Evolutionary conservation across 2,329 filamentous ascomycete genomes (phyloP), one percentile per base, ranked within the genome.

Genomic region (Penicillium frequentans): DNA sequence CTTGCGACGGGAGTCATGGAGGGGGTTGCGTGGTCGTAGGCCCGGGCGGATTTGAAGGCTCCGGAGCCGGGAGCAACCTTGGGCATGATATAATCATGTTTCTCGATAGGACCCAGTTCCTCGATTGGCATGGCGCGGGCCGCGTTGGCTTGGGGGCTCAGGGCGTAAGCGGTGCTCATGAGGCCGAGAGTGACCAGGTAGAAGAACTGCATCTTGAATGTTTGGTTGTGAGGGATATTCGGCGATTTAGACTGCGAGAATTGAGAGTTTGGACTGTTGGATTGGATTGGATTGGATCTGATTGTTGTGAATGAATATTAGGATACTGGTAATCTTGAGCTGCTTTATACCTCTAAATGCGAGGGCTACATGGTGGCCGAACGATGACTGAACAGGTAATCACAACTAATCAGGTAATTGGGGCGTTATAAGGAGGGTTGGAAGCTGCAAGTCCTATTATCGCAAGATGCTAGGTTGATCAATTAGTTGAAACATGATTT

Each of bases 151-250:
- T 19, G 54, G 43, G 19, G 9, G 19, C 3, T 42, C 11, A 56
- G 31, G 24, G 54, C 49, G 13, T 31, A 19, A 49, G 54, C 49
- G n/a, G 44, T 31, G 39, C 48, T 49, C 39, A 37, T 35, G 37
- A 56, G 16, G 31, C 49, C 42, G 24, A 56, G 33, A 24, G 49
- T 27, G 26, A 45, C 24, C 26, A 56, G 13, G 13, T 43, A 26
- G 16, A 21, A 26, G 44, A 56, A 56, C 5, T 44, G 55, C 55
- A 56, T 56, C 9, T 33, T 54, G 24, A 5, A 29, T 44, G 35
- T 19, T 39, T 37, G 47, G 27, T 49, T 27, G 14, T 27, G 16
- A 13, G 35, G 7, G 14, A 7, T 23, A n/a, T 5, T 16, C 13
- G 31, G 31, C 13, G 2, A 33, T n/a, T 9, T 19, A 10, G n/a